Evolutionary conservation across 805 yeast genomes (phyloP), one percentile per base, ranked within the genome.

Genomic region (Candida pseudoglaebosa): DNA sequence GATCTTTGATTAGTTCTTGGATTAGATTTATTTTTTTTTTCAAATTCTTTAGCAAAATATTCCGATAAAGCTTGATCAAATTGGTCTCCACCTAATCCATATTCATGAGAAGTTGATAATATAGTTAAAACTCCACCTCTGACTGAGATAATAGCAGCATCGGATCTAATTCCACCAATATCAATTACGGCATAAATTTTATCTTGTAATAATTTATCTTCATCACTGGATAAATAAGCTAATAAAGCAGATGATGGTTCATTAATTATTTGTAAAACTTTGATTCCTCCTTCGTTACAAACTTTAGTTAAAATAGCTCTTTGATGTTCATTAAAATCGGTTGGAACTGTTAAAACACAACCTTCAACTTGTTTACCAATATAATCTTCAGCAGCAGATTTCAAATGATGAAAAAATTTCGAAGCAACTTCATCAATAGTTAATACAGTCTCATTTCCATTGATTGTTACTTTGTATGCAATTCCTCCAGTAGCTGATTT

Each of bases 91-190:
- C 98, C 98, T 44, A 93, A 76, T 39, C 77, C 80, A 52, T 71
- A 71, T 61, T 86, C 84, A 57, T 89, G 95, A 42, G 80, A 78
- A 48, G 96, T 87, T 43, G 95, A 83, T 52, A 93, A 73, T 34
- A 88, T 72, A 40, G 99, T 91, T 67, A 86, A 75, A 50, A 93
- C 78, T 55, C 99, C 99, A 47, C 96, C 96, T 71, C 97, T 82
- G 38, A 83, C 85, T 29, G 97, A 81, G 53, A 93, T 71, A 37
- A 93, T 90, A 43, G 98, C 96, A 45, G 90, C 96, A 59, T 93
- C 98, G 30, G 95, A 82, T 67, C 98, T 54, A 13, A 89, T 75
- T 58, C 96, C 97, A 62, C 99, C 99, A 55, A 93, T 86, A 65
- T 93, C 99, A 39, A 95, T 95, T 50, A 93, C 96, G 36, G 88